Evolutionary conservation across 371 early-diverging fungal species (phyloP).

Genomic region (Saksenaea oblongispora): DNA sequence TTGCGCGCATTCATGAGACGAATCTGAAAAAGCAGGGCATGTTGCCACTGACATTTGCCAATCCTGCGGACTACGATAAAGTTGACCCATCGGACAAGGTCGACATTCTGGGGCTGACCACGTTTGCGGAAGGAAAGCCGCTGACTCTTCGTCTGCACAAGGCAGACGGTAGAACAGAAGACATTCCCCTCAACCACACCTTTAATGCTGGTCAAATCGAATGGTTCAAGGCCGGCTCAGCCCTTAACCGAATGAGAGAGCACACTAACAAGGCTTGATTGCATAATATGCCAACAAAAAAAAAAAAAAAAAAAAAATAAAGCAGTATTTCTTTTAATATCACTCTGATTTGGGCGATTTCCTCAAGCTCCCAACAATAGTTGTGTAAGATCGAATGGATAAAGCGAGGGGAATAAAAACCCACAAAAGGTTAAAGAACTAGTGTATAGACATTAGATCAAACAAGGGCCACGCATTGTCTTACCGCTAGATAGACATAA

Average conservation of each 20-base stretch:
- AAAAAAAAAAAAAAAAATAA: background rate
- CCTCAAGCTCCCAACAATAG: background rate
- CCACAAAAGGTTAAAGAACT: constrained; percentile 43
- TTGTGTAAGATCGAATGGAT: constrained; percentile 15
- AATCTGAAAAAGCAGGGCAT: constrained; percentile 99
- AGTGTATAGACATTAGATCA: background rate
- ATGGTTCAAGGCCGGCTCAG: constrained; percentile 97
- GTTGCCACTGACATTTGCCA: constrained; percentile 90
- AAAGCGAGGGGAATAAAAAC: constrained; percentile 28
- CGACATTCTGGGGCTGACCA: constrained; percentile 74
- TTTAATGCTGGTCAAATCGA: constrained; percentile 94
- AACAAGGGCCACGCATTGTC: background rate
- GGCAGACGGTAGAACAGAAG: constrained; percentile 73
- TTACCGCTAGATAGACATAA: constrained; percentile 30
- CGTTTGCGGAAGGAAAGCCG: constrained; percentile 71
- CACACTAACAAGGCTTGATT: constrained; percentile 15
- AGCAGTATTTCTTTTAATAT: background rate
- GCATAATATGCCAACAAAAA: background rate
- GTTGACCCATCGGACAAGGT: constrained; percentile 75
- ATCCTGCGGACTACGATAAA: constrained; percentile 87
- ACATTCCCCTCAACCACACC: constrained; percentile 92
- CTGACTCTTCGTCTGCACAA: constrained; percentile 74
- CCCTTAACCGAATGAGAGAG: constrained; percentile 80
- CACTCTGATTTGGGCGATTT: background rate
- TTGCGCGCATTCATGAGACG: constrained; percentile 98